Conservation (phyloP, 768 basidiomycete genomes). For the Podaxis sp. region DNA sequence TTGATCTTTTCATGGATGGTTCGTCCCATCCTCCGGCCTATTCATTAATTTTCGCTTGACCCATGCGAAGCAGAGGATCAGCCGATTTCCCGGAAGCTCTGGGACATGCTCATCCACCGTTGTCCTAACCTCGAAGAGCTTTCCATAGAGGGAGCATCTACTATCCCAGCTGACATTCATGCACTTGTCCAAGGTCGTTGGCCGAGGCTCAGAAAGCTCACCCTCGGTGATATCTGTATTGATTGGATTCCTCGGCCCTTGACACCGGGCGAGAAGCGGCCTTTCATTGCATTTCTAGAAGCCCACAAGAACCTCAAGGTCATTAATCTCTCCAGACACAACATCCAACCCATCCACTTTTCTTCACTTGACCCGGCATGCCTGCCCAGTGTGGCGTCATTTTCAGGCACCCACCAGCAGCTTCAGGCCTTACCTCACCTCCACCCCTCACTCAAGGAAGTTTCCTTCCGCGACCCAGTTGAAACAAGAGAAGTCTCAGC, state of each 20-base stretch:
- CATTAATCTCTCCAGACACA: slow-evolving; percentile 51
- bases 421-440: slow-evolving; percentile 59
- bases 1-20: slow-evolving; percentile 59
- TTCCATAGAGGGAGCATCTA: slow-evolving; percentile 50
- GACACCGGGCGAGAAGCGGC: slow-evolving; percentile 44
- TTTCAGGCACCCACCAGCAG: slow-evolving; percentile 67
- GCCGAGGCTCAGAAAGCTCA: slow-evolving; percentile 60
- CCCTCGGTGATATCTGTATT: slow-evolving; percentile 64
- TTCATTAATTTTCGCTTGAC: neutral
- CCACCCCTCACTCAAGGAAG: slow-evolving; percentile 47
- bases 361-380: slow-evolving; percentile 43
- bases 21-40: slow-evolving; percentile 17
- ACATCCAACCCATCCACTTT: slow-evolving; percentile 53
- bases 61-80: slow-evolving; percentile 40
- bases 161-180: slow-evolving; percentile 54
- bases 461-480: slow-evolving; percentile 66
- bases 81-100: slow-evolving; percentile 51
- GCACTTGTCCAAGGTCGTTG: slow-evolving; percentile 60
- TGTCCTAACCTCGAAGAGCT: slow-evolving; percentile 70
- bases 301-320: slow-evolving; percentile 53
- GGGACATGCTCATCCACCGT: slow-evolving; percentile 67
- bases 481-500: slow-evolving; percentile 67
- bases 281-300: slow-evolving; percentile 69
- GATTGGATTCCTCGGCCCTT: slow-evolving; percentile 45
- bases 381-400: slow-evolving; percentile 50